Percentiles rank a stretch among this genome's conserved stretches.
phyloP scores from a whole-genome alignment of 768 basidiomycete species.

The Boletus vermiculosoides region DNA sequence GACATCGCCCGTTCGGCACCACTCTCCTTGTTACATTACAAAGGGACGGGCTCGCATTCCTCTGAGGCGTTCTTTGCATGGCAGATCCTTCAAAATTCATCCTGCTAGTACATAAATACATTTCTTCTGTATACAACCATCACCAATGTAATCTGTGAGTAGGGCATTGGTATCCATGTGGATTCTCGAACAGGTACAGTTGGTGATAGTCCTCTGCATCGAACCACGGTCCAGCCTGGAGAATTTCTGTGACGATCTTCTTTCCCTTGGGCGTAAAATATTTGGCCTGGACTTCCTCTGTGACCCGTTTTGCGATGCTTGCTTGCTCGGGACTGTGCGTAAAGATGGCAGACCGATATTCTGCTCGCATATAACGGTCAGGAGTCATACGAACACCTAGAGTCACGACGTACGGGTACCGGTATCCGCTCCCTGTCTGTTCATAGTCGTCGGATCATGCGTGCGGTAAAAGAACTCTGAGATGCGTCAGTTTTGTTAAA shows the following conservation, averaged over 20 bases:
- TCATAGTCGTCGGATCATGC: constrained; percentile 85
- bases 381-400: not conserved
- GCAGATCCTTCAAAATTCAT: not conserved
- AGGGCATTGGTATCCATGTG: constrained; percentile 87
- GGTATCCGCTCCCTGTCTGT: constrained; percentile 73
- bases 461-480: constrained; percentile 93
- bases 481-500: not conserved
- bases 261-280: constrained; percentile 71
- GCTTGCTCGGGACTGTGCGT: constrained; percentile 71
- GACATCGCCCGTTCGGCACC: constrained; percentile 69
- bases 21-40: constrained; percentile 53
- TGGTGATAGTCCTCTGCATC: constrained; percentile 84
- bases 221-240: constrained; percentile 73
- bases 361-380: constrained; percentile 35
- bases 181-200: constrained; percentile 76
- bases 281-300: constrained; percentile 78
- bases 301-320: constrained; percentile 70
- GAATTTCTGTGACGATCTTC: constrained; percentile 79
- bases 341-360: constrained; percentile 95
- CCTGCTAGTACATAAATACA: not conserved
- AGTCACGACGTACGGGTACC: constrained; percentile 65
- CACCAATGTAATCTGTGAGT: constrained; percentile 86
- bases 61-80: constrained; percentile 49
- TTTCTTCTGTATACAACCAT: not conserved
- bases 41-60: constrained; percentile 55